Base-by-base conservation (phyloP, 1,284 basidiomycete genomes). In the Cystobasidiaceae sp. region DNA sequence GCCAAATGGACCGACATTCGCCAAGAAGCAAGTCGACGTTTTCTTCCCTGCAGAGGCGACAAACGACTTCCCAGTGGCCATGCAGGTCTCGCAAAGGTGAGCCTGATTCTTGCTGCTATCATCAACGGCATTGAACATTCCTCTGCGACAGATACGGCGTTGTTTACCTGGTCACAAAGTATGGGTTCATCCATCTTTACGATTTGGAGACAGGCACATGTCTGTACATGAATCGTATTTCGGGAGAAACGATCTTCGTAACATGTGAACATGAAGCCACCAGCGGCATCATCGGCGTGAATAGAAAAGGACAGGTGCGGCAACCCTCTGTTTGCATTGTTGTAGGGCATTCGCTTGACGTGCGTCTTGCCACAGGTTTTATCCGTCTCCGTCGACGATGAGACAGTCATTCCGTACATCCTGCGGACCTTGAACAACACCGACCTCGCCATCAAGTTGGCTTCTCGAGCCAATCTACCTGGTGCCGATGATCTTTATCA, bases 141-240 rank as follows among this genome's bases (percentile, higher is more conserved):
- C 45, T 46, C 13, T 17, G 3, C 5, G 17, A 11, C 41, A 56
- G 92, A 75, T 94, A 97, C 78, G 94, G 94, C 51, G 93, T 99
- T 78, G 83, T 97, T 74, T 99, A 96, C 80, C 84, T 99, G 67
- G 90, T 97, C 75, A 98, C 96, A 68, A 99, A 99, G 78, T 98
- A 93, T 77, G 96, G 96, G 54, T 99, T 99, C 80, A 97, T 99
- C 75, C 96, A 98, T 79, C 84, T 99, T 17, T 99, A 99, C 79
- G 96, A 99, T 79, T 85, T 98, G 71, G 96, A 99, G 79, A 86
- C 89, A n/a, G 96, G 94, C 67, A 88, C 92, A 57, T 98, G 96
- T 81, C 87, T 98, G 73, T 99, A 98, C 83, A 99, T 98, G 96
- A 98, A 99, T 84, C 89, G 96, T 70, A 98, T 99, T 77, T 96